Evolutionary conservation across 805 yeast genomes (phyloP).

Genomic region (Wickerhamomyces queroliae): DNA sequence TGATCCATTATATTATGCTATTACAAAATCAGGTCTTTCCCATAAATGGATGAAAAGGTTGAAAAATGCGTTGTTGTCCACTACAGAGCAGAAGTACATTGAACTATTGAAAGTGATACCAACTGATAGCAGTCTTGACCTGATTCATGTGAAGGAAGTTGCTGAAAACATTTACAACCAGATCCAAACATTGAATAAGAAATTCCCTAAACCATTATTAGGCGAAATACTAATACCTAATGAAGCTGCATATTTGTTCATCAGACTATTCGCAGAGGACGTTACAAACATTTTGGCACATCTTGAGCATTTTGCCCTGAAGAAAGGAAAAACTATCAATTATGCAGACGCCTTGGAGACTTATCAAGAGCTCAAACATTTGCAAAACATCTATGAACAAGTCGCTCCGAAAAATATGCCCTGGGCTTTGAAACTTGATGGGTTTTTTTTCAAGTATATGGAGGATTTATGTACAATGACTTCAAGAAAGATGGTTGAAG

Average conservation of each 20-base stretch:
- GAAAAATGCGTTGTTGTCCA: slow-evolving; percentile 28
- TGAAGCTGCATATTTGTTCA: slow-evolving; percentile 41
- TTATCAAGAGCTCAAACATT: slow-evolving; percentile 45
- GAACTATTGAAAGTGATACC: slow-evolving; percentile 47
- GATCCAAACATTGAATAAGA: slow-evolving; percentile 47
- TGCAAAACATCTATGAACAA: slow-evolving; percentile 46
- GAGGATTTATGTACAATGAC: slow-evolving; percentile 36
- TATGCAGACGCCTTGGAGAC: slow-evolving; percentile 54
- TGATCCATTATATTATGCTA: slow-evolving; percentile 36
- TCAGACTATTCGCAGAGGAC: slow-evolving; percentile 49
- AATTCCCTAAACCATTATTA: slow-evolving; percentile 56
- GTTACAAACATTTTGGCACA: slow-evolving; percentile 44
- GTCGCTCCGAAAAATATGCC: slow-evolving; percentile 38
- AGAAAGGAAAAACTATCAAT: slow-evolving; percentile 29
- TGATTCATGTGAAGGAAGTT: slow-evolving; percentile 50
- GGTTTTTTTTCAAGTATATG: slow-evolving; percentile 44
- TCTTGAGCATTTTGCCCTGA: slow-evolving; percentile 33
- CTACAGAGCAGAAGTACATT: slow-evolving; percentile 40
- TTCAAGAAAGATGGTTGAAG: slow-evolving; percentile 36
- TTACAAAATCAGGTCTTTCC: slow-evolving; percentile 30
- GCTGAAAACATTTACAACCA: slow-evolving; percentile 46
- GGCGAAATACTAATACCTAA: slow-evolving; percentile 49
- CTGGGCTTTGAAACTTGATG: slow-evolving; percentile 55
- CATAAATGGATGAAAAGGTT: slow-evolving; percentile 38
- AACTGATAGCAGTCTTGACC: slow-evolving; percentile 44